Conservation (phyloP, 108 stramenopile genomes). For the Skeletonema potamos region DNA sequence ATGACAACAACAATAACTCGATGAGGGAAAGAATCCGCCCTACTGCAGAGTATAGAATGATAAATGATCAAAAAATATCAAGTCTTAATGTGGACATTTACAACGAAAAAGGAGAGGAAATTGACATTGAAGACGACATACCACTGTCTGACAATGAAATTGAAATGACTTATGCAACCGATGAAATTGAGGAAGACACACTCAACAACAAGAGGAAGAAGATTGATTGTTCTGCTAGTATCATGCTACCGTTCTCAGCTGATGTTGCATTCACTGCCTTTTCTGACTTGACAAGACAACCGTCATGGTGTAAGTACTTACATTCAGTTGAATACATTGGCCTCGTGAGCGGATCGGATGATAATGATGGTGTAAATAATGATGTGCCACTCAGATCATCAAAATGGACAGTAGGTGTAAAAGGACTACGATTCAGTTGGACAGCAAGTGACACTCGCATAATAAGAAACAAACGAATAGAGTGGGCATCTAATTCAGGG, state of each 20-base stretch:
- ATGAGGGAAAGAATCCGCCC: background rate
- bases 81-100: background rate
- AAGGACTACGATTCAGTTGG: slow-evolving; percentile 72
- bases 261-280: slow-evolving; percentile 82
- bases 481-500: slow-evolving; percentile 75
- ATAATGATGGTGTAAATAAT: background rate
- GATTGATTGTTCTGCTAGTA: slow-evolving; percentile 41
- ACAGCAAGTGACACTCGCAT: slow-evolving; percentile 48
- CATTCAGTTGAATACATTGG: slow-evolving; percentile 63
- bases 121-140: background rate
- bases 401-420: slow-evolving; percentile 69
- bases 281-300: slow-evolving; percentile 72
- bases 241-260: slow-evolving; percentile 59
- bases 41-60: background rate
- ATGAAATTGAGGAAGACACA: background rate
- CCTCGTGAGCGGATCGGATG: slow-evolving; percentile 4
- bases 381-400: slow-evolving; percentile 40
- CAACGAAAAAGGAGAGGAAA: background rate
- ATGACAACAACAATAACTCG: too few species aligned
- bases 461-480: slow-evolving; percentile 57
- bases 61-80: background rate
- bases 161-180: background rate
- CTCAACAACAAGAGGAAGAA: slow-evolving; percentile 12
- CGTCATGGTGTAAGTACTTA: slow-evolving; percentile 76
- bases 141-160: background rate